Conservation (phyloP, 768 basidiomycete genomes). For the Boletus speciosus region DNA sequence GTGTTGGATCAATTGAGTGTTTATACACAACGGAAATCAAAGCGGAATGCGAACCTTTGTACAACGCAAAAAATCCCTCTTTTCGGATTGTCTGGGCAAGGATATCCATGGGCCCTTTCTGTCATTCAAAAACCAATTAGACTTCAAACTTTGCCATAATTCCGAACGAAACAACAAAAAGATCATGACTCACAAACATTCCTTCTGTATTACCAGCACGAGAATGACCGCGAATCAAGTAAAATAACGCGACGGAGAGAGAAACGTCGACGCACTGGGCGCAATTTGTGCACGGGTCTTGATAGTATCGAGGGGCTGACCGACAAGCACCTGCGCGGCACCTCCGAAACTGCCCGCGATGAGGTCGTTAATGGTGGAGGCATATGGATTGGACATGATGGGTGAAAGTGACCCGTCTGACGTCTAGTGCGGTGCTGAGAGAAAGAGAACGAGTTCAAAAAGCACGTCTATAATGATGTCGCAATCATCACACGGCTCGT, state of each 20-base stretch:
- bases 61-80: constrained; percentile 91
- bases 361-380: constrained; percentile 75
- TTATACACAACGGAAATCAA: neutral
- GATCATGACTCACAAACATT: constrained; percentile 78
- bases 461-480: neutral
- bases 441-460: too few species aligned
- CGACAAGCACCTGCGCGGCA: constrained; percentile 93
- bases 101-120: constrained; percentile 96
- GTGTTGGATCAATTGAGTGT: neutral
- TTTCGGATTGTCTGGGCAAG: constrained; percentile 71
- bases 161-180: neutral
- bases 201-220: constrained; percentile 46
- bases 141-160: neutral
- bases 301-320: constrained; percentile 85
- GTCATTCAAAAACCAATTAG: neutral
- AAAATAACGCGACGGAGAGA: neutral
- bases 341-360: constrained; percentile 88
- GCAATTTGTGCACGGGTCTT: constrained; percentile 88
- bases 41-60: constrained; percentile 65
- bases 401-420: neutral
- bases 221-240: neutral
- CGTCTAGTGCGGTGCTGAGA: neutral
- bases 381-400: constrained; percentile 26
- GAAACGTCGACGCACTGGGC: constrained; percentile 54
- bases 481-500: constrained; percentile 3